Conservation (phyloP, 768 basidiomycete species). For the Clathrus columnatus region DNA sequence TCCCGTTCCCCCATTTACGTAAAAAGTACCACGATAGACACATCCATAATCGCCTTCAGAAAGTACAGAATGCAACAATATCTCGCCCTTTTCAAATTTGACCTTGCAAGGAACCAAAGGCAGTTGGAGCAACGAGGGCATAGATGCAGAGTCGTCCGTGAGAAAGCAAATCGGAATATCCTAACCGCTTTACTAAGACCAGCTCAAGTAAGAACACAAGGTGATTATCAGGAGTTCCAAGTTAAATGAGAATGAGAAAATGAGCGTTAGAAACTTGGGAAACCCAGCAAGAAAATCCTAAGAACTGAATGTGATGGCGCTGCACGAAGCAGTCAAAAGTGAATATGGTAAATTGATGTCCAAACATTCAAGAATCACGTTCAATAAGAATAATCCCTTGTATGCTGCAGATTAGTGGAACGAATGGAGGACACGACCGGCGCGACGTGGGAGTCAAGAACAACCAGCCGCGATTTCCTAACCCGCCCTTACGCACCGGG, state of each 20-base stretch:
- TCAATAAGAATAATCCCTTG: background rate
- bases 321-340: background rate
- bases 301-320: background rate
- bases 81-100: background rate
- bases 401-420: background rate
- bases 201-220: no score
- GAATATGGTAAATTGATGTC: background rate
- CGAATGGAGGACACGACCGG: background rate
- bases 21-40: constrained; percentile 82
- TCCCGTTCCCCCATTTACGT: constrained; percentile 10
- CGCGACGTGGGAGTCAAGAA: background rate
- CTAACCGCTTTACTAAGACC: background rate
- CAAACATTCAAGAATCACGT: background rate
- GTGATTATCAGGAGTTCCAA: no score
- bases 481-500: no score
- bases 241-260: no score
- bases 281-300: background rate
- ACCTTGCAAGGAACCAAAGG: background rate
- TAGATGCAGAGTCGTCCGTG: no score
- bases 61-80: background rate
- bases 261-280: no score
- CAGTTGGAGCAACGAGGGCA: background rate
- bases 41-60: constrained; percentile 85
- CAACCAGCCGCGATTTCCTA: no score
- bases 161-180: no score